Base-by-base conservation (phyloP, 2,329 filamentous ascomycete genomes). In the Claviceps citrina region DNA sequence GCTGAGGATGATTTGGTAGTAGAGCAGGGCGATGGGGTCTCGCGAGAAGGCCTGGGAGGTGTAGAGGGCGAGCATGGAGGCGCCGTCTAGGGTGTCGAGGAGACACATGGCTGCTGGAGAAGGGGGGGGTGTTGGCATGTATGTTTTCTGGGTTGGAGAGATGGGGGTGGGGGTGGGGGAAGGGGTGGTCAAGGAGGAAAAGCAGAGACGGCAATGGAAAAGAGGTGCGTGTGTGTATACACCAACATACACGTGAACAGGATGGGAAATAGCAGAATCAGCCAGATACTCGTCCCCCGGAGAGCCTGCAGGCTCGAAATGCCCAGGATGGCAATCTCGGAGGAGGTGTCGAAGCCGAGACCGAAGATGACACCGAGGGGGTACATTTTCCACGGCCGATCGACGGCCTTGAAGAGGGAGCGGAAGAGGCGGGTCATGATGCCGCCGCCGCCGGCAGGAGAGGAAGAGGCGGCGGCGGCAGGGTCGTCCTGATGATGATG, bases 11-110 rank as follows among this genome's bases (percentile, higher is more conserved):
- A 89, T 82, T 10, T 85, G 93, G 61, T 95, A 96, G 62, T 96
- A 96, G 1, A 94, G 64, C 35, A 95, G 87, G 0, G 87, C 86
- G n/a, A 96, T 76, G 1, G 73, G 72, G 52, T 96, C 87, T 42
- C 81, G 69, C 0, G 84, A 78, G 35, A 93, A 78, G 24, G 81
- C 67, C 44, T 74, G 84, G 30, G 80, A 82, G 0, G 87, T 86
- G 60, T 98, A 96, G 1, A 96, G 67, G 1, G 81, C 79, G 75
- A 94, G 87, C 87, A 96, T 96, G 16, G 95, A 68, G 1, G 89
- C 89, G 19, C 89, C 89, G 51, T 96, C 91, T 0, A 79, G 81
- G 0, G 87, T 95, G 59, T 96, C 91, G 5, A 96, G 67, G 18
- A 96, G 70, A 57, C 87, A 95, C 91, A 98, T 96, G 43, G 85